Evolutionary conservation across 179 eudicot genomes (phyloP), one percentile per base, ranked within the genome.

Genomic region (Silene noctiflora): DNA sequence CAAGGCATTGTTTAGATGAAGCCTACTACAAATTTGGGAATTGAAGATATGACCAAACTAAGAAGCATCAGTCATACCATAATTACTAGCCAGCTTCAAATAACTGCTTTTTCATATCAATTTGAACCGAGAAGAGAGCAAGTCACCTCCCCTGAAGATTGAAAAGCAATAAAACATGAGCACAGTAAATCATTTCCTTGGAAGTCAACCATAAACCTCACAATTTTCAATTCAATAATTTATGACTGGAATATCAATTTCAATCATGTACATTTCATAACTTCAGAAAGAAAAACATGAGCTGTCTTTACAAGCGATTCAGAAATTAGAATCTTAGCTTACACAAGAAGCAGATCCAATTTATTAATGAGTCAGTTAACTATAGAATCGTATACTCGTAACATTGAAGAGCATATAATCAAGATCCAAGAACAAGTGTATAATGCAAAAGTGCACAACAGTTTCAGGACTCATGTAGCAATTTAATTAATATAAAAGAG

Each of bases 61-160:
- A 25, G 9, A n/a, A 29, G 44, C 69, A 29, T 65, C 42, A 65
- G 39, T 27, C 69, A 4, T 65, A 67, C 70, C 48, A 33, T n/a
- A n/a, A 67, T 67, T n/a, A 20, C 6, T 67, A 31, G 25, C 51
- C 39, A 35, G 48, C 70, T 67, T 67, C 70, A 31, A 42, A 33
- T 12, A 67, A 35, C 70, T 67, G 51, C 48, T 67, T 17, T 67
- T n/a, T 67, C 70, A 67, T 20, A 31, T 67, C 70, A 67, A 67
- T n/a, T 67, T 67, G 19, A 67, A 67, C 9, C 70, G 48, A 19
- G 70, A 67, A 67, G 70, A 67, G 19, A 67, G 70, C 48, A 67
- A 8, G 5, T 33, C 70, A n/a, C 25, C 70, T 8, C 25, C 22
- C 48, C 70, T 67, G 51, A 35, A 6, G 70, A 67, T 33, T 67